These are phyloP conservation scores for Cudoniella acicularis DNA, from an alignment of 495 filamentous ascomycete species.

Conservation along the genomic window DNA sequence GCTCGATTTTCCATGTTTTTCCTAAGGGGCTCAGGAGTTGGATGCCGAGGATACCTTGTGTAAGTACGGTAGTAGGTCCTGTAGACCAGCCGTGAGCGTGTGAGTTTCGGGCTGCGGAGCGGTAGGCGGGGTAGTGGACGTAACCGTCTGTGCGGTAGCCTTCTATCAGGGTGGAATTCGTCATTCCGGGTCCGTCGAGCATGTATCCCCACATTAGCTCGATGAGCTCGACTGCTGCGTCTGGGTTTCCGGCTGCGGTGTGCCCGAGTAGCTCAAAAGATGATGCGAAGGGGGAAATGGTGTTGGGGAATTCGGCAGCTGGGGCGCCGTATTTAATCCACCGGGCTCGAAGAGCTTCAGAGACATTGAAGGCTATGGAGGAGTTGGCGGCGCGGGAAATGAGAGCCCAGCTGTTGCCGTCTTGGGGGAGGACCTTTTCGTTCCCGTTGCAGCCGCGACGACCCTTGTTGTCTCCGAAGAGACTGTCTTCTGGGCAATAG, in stretches of 20 bases:
- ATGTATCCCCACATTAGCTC: constrained; percentile 59
- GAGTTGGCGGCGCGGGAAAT: constrained; percentile 28
- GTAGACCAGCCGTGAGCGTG: constrained; percentile 62
- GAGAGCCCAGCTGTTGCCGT: constrained; percentile 47
- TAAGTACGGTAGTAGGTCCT: constrained; percentile 54
- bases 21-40: constrained; percentile 44
- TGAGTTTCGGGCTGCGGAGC: constrained; percentile 44
- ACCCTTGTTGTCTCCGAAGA: constrained; percentile 34
- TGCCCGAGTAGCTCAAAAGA: constrained; percentile 61
- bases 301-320: constrained; percentile 52
- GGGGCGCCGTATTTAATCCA: constrained; percentile 59
- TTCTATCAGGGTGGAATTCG: constrained; percentile 58
- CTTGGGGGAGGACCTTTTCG: constrained; percentile 38
- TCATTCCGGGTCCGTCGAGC: constrained; percentile 57
- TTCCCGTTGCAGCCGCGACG: constrained; percentile 19
- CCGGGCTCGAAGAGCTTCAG: constrained; percentile 41
- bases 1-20: constrained; percentile 46
- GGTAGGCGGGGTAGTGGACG: constrained; percentile 56
- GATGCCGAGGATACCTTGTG: constrained; percentile 51
- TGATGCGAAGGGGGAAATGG: constrained; percentile 58
- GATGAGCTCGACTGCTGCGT: constrained; percentile 53
- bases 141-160: constrained; percentile 53
- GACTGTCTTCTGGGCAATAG: constrained; percentile 27
- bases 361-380: constrained; percentile 21
- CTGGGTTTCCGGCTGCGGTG: constrained; percentile 39